Percentiles rank a stretch among this genome's conserved stretches.
phyloP scores from a whole-genome alignment of 139 green algal species.

The Coelastrella sp. region DNA sequence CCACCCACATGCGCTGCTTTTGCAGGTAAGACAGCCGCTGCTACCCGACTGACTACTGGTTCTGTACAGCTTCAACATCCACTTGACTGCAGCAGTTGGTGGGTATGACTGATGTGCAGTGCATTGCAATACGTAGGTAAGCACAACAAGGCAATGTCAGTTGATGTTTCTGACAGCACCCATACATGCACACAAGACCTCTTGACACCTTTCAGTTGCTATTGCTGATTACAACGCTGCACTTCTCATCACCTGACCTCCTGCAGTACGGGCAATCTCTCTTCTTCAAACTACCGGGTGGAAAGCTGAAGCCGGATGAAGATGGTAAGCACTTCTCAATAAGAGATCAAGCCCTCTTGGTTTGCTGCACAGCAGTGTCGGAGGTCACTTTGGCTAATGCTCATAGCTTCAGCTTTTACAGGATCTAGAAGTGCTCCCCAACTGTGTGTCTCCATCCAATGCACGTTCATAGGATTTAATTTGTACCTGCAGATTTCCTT shows the following conservation, averaged over 20 bases:
- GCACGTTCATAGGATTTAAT: too few relatives aligned
- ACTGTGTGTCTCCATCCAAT: too few relatives aligned
- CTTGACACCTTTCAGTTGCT: background rate
- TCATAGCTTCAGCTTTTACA: too few relatives aligned
- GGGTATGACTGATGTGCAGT: too few relatives aligned
- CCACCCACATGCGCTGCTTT: slow-evolving; percentile 92
- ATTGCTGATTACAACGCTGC: too few relatives aligned
- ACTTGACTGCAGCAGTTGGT: background rate
- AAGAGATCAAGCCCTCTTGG: slow-evolving; percentile 80
- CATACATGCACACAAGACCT: background rate
- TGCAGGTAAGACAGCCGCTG: slow-evolving; percentile 73
- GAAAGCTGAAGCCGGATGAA: slow-evolving; percentile 88
- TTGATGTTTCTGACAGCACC: background rate
- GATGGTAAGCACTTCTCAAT: slow-evolving; percentile 79
- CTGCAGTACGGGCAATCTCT: slow-evolving; percentile 47
- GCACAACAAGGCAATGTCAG: background rate
- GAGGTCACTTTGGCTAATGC: too few relatives aligned
- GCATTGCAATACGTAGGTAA: too few relatives aligned
- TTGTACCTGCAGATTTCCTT: too few relatives aligned
- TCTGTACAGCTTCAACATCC: background rate
- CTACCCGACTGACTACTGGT: background rate
- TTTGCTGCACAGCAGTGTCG: too few relatives aligned
- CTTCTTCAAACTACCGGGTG: slow-evolving; percentile 94
- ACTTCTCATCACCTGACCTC: too few relatives aligned
- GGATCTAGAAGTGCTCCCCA: too few relatives aligned